These are phyloP conservation scores for Amanita pallidorosea DNA, from an alignment of 768 basidiomycete species.

Conservation along the genomic window DNA sequence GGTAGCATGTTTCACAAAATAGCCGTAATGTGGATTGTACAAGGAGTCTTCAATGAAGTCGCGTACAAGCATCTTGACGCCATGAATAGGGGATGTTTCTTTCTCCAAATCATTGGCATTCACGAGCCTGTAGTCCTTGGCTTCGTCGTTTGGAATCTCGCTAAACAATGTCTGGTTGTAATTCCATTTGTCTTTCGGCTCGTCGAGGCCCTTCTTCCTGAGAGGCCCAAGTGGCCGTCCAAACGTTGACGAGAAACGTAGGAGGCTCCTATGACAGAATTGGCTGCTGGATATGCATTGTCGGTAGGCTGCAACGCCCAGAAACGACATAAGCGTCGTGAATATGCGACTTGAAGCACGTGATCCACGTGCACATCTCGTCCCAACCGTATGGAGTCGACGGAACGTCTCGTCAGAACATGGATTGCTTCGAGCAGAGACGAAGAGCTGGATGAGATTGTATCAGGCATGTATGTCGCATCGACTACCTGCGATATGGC, in stretches of 20 bases:
- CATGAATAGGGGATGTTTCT: constrained; percentile 49
- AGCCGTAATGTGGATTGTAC: constrained; percentile 97
- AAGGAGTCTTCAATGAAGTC: constrained; percentile 96
- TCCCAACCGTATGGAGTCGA: constrained; percentile 22
- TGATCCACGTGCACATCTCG: not conserved
- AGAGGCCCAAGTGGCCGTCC: constrained; percentile 8
- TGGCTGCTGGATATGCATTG: constrained; percentile 15
- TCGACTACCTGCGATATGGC: constrained; percentile 5
- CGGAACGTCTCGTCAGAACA: constrained; percentile 46
- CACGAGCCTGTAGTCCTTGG: constrained; percentile 38
- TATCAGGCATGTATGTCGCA: constrained; percentile 37
- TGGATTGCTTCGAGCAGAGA: constrained; percentile 63
- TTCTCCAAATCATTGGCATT: constrained; percentile 61
- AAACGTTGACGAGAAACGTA: constrained; percentile 13
- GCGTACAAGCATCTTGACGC: constrained; percentile 88
- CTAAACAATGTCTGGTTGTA: constrained; percentile 61
- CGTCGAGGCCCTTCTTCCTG: constrained; percentile 11
- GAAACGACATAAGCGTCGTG: constrained; percentile 23
- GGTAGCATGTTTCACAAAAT: constrained; percentile 87
- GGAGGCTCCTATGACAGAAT: constrained; percentile 7
- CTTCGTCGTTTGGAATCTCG: constrained; percentile 32
- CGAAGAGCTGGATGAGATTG: constrained; percentile 45
- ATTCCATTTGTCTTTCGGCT: constrained; percentile 58
- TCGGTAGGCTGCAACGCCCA: constrained; percentile 18
- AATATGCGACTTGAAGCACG: not conserved